Conservation (phyloP, 2,329 filamentous ascomycete genomes). For the Exserohilum turcica region DNA sequence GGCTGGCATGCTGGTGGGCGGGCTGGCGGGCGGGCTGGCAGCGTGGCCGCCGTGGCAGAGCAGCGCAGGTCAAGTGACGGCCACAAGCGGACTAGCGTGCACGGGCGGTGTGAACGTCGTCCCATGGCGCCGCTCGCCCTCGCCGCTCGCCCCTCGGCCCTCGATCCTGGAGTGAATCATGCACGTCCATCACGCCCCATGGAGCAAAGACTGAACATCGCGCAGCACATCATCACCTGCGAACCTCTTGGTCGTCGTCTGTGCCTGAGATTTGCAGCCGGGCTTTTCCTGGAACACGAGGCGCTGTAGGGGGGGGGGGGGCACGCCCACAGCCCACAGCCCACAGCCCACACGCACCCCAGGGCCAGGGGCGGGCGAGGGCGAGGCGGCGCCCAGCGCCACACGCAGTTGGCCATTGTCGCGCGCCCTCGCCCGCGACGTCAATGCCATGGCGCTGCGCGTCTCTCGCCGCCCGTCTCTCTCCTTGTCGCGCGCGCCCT, state of each 20-base stretch:
- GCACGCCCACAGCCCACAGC: too few relatives aligned
- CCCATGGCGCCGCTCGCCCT: background rate
- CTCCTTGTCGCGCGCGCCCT: too few relatives aligned
- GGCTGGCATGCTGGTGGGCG: too few relatives aligned
- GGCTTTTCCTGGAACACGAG: background rate
- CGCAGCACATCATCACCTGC: constrained; percentile 15
- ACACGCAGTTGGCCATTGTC: background rate
- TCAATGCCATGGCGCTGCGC: background rate
- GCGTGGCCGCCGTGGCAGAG: too few relatives aligned
- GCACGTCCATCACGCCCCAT: constrained; percentile 31
- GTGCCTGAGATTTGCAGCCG: constrained; percentile 12
- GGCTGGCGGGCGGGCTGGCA: too few relatives aligned
- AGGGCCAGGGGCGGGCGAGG: background rate
- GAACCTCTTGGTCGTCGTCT: constrained; percentile 8
- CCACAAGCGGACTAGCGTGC: constrained; percentile 18
- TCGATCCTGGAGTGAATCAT: constrained; percentile 27
- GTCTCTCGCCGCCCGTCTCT: too few relatives aligned
- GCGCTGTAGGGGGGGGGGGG: constrained; percentile 2
- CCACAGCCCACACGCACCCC: too few relatives aligned
- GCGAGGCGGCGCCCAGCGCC: background rate
- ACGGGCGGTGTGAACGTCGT: constrained; percentile 9
- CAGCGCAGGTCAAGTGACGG: constrained; percentile 12
- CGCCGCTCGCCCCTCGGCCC: too few relatives aligned
- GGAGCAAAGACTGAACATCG: constrained; percentile 13
- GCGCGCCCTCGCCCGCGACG: background rate